phyloP scores from a whole-genome alignment of 352 stramenopile species.

The Phytophthora uliginosa region DNA sequence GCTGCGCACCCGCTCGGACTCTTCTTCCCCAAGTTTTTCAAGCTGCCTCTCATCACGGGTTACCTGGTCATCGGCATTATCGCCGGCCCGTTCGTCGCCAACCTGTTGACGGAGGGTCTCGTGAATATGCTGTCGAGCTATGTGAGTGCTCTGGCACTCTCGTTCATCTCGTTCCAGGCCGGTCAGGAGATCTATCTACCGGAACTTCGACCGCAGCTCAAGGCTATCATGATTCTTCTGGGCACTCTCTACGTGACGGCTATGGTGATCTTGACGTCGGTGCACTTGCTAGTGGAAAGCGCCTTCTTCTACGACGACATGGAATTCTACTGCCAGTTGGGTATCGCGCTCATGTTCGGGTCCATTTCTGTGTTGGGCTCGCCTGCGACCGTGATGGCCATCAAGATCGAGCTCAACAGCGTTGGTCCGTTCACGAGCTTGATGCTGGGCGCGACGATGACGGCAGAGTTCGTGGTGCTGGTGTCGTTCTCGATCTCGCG shows the following conservation, averaged over 20 bases:
- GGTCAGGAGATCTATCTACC: conserved; percentile 77
- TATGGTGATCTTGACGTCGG: conserved; percentile 60
- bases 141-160: conserved; percentile 69
- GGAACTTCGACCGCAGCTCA: conserved; percentile 65
- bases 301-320: conserved; percentile 69
- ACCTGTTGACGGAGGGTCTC: conserved; percentile 48
- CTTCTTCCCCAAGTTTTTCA: conserved; percentile 68
- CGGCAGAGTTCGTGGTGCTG: conserved; percentile 76
- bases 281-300: conserved; percentile 40
- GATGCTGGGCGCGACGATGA: conserved; percentile 79
- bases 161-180: conserved; percentile 81
- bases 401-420: conserved; percentile 82
- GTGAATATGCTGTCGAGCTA: conserved; percentile 58
- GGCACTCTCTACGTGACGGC: conserved; percentile 53
- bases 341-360: conserved; percentile 74
- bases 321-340: conserved; percentile 53
- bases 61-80: conserved; percentile 73
- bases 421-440: conserved; percentile 78
- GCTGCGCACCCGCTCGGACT: conserved; percentile 67
- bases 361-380: conserved; percentile 74
- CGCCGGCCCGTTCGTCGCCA: conserved; percentile 63
- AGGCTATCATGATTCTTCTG: conserved; percentile 62
- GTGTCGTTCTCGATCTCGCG: conserved; percentile 72
- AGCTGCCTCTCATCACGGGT: conserved; percentile 70
- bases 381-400: conserved; percentile 79